Percentiles rank a stretch among this genome's conserved stretches.
Evolutionary conservation across 371 early-diverging fungal species (phyloP).

Genomic region (Parasitella parasitica): DNA sequence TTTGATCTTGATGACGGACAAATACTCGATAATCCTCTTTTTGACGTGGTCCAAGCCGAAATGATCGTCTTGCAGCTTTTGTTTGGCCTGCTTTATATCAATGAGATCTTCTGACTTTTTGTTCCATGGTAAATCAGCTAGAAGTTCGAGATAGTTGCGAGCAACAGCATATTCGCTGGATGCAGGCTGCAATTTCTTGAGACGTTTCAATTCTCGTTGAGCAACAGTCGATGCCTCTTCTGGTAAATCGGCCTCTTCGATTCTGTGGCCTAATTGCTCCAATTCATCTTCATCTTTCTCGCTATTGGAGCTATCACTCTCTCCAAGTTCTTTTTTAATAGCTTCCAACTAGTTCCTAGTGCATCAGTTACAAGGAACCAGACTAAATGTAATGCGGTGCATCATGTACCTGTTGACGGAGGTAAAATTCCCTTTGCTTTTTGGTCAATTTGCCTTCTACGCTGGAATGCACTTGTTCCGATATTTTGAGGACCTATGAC

Average conservation of each 20-base stretch:
- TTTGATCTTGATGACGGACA: slow-evolving; percentile 80
- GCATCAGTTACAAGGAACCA: background rate
- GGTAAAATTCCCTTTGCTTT: slow-evolving; percentile 81
- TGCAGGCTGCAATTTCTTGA: slow-evolving; percentile 72
- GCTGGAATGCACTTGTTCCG: slow-evolving; percentile 78
- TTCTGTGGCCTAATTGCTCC: slow-evolving; percentile 52
- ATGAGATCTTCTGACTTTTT: slow-evolving; percentile 59
- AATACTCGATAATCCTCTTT: slow-evolving; percentile 77
- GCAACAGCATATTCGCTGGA: slow-evolving; percentile 82
- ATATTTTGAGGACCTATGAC: slow-evolving; percentile 68
- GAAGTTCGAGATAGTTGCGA: slow-evolving; percentile 74
- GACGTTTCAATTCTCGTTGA: slow-evolving; percentile 69
- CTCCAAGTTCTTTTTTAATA: slow-evolving; percentile 80
- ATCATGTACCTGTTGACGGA: slow-evolving; percentile 67
- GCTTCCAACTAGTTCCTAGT: slow-evolving; percentile 64
- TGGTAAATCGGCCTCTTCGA: slow-evolving; percentile 67
- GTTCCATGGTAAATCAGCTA: slow-evolving; percentile 81
- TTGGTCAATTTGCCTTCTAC: slow-evolving; percentile 76
- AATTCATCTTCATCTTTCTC: slow-evolving; percentile 65
- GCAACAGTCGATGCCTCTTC: slow-evolving; percentile 66
- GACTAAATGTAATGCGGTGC: no score
- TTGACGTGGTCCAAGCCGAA: slow-evolving; percentile 84
- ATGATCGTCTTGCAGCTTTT: slow-evolving; percentile 79
- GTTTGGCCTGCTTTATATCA: slow-evolving; percentile 66
- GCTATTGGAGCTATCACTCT: slow-evolving; percentile 27